A percentile compares a stretch with the other conserved stretches of the same genome.
Evolutionary conservation across 768 basidiomycete genomes (phyloP).

Genomic region (button mushroom (Agaricus bisporus)): DNA sequence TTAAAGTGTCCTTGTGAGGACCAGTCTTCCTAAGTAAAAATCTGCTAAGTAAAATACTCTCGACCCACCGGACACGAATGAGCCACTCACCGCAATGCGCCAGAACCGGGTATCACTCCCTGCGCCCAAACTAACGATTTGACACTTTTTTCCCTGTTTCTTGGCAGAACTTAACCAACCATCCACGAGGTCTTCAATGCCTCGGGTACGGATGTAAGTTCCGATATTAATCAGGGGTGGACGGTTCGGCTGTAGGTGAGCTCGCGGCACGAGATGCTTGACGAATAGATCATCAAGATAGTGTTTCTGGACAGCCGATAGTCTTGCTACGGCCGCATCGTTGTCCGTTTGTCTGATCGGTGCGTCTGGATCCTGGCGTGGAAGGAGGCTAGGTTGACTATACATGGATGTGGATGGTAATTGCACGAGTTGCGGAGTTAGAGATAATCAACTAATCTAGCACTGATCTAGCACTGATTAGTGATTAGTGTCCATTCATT

Average conservation of each 20-base stretch:
- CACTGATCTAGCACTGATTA: no score
- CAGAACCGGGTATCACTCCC: conserved; percentile 97
- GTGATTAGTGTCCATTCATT: no score
- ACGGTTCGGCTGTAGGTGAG: conserved; percentile 52
- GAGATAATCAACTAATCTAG: no score
- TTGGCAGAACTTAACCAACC: conserved; percentile 50
- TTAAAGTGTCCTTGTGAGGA: conserved; percentile 39
- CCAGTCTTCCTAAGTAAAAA: conserved; percentile 44
- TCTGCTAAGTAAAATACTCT: not conserved
- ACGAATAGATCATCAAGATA: conserved; percentile 81
- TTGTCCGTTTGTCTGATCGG: conserved; percentile 73
- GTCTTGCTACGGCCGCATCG: conserved; percentile 77
- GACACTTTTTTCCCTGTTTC: conserved; percentile 44
- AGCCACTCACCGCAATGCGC: conserved; percentile 59
- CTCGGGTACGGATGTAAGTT: conserved; percentile 79
- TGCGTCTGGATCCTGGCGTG: conserved; percentile 41
- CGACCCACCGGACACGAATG: not conserved
- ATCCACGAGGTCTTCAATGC: conserved; percentile 71
- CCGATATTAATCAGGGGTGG: conserved; percentile 95
- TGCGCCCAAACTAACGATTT: conserved; percentile 92
- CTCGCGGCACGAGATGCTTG: conserved; percentile 56
- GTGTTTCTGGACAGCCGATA: conserved; percentile 78
- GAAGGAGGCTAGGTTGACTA: not conserved
- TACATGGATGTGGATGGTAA: not conserved
- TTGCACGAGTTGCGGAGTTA: no score